Conservation (phyloP, 208 protist species). For the Wallacemonas sp. region DNA sequence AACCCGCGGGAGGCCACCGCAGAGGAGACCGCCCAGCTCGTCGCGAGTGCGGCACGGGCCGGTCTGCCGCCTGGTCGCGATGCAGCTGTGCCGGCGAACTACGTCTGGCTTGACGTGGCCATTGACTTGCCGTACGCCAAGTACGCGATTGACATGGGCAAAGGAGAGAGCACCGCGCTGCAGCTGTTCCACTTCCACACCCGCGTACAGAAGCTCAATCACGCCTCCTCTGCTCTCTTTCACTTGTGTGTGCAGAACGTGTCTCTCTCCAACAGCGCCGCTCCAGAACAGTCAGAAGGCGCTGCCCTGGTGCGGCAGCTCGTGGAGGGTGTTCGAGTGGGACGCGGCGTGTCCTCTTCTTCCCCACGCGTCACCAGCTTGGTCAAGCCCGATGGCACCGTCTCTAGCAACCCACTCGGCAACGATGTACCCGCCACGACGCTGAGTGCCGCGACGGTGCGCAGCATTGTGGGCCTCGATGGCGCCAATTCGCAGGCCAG, state of each 20-base stretch:
- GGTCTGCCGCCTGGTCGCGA: conserved; percentile 1
- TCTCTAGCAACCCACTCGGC: conserved; percentile 15
- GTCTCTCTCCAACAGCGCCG: conserved; percentile 59
- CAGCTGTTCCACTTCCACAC: conserved; percentile 52
- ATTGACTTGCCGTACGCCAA: conserved; percentile 57
- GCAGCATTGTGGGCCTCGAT: conserved; percentile 16
- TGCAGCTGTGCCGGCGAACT: conserved; percentile 51
- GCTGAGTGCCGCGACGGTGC: conserved; percentile 6
- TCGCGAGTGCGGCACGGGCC: too few relatives aligned
- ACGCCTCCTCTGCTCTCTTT: conserved; percentile 48
- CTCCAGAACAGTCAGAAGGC: conserved; percentile 13
- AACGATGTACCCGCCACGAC: conserved; percentile 20
- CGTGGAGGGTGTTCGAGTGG: conserved; percentile 30
- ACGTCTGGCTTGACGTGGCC: conserved; percentile 64
- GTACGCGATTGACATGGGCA: conserved; percentile 53
- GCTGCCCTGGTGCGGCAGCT: conserved; percentile 25
- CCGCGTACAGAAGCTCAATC: conserved; percentile 57
- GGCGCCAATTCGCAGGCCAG: not conserved
- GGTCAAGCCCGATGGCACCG: conserved; percentile 1
- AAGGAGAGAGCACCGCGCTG: conserved; percentile 42
- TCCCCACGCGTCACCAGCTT: not conserved
- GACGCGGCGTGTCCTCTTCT: not conserved
- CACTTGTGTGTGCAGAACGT: conserved; percentile 66
- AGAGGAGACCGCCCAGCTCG: too few relatives aligned
- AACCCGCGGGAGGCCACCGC: conserved; percentile 10